Percentiles rank a stretch among this genome's conserved stretches.
These are phyloP conservation scores for Epicoccum sorghinum DNA, from an alignment of 2,329 filamentous ascomycete genomes.

Conservation along the genomic window DNA sequence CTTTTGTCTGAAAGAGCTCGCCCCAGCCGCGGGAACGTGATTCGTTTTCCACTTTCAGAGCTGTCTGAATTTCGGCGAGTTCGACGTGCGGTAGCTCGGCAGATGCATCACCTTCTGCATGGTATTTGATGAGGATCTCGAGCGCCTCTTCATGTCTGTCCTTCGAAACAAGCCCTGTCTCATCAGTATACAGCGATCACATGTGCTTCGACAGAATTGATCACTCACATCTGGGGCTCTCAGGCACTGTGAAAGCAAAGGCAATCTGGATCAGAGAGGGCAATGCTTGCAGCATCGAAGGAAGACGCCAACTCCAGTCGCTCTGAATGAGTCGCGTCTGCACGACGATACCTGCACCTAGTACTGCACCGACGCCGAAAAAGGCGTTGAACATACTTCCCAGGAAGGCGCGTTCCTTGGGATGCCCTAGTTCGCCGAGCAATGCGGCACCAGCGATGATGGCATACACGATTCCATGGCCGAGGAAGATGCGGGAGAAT, in stretches of 20 bases:
- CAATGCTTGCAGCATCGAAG: conserved; percentile 67
- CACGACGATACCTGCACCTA: conserved; percentile 68
- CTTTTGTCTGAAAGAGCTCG: conserved; percentile 66
- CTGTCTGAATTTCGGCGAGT: conserved; percentile 69
- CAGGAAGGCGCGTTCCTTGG: conserved; percentile 69
- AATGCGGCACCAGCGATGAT: conserved; percentile 69
- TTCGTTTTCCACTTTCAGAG: conserved; percentile 64
- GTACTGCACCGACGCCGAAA: conserved; percentile 64
- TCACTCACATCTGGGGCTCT: conserved; percentile 63
- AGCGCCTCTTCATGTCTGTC: conserved; percentile 68
- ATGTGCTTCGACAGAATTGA: neutral
- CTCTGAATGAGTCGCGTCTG: conserved; percentile 63
- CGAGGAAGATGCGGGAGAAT: conserved; percentile 66
- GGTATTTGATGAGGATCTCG: conserved; percentile 66
- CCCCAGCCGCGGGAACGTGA: conserved; percentile 59
- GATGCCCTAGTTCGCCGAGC: conserved; percentile 70
- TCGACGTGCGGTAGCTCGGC: conserved; percentile 67
- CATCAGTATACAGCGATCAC: neutral
- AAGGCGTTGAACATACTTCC: conserved; percentile 73
- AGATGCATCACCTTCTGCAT: conserved; percentile 64
- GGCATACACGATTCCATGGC: conserved; percentile 70
- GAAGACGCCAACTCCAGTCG: conserved; percentile 72
- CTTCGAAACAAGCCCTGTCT: conserved; percentile 62
- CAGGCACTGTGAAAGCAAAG: conserved; percentile 68
- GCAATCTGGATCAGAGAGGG: conserved; percentile 67